Base-by-base conservation (phyloP, 495 filamentous ascomycete species). In the Parachaetomium inaequale region DNA sequence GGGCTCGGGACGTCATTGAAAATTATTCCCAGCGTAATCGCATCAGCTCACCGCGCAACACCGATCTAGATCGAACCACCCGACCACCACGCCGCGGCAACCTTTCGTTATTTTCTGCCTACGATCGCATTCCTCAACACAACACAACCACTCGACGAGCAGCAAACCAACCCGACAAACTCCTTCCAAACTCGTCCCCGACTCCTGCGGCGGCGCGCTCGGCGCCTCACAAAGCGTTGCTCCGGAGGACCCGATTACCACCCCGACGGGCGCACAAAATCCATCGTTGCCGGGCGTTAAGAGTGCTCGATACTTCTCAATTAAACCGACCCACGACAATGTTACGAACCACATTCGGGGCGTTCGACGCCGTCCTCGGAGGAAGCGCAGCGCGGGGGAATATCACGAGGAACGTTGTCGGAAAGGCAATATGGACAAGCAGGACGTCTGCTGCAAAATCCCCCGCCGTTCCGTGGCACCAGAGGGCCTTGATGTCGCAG, bases 311-410 rank as follows among this genome's bases (percentile, higher is more conserved):
- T 8, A 19, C 11, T 19, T 14, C 1, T 25, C 3, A 10, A 4
- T 17, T 7, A 10, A 7, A 17, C n/a, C 11, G 7, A 46, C n/a
- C 19, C 19, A 7, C 23, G 19, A 49, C 17, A 5, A 71, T 71
- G 69, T 21, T 64, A 31, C 67, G 67, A 46, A 66, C 55, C 23
- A 54, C 60, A 36, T 58, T 67, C 47, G 63, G 64, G 7, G 63
- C 60, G 12, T 52, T 69, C 54, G 67, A 63, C 31, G 53, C 67
- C 55, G 29, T 69, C 29, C 21, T 71, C 1, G 59, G 47, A 21
- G 32, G 53, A 15, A 62, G 61, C 29, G 60, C 51, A 10, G 23
- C 25, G 23, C 34, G 10, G 28, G 21, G 42, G 29, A 59, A 8
- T 7, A 29, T 63, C 14, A 38, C 63, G 15, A 60, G 57, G 52